Conservation (phyloP, 2,329 filamentous ascomycete species). For the Pestalotiopsis sp. region DNA sequence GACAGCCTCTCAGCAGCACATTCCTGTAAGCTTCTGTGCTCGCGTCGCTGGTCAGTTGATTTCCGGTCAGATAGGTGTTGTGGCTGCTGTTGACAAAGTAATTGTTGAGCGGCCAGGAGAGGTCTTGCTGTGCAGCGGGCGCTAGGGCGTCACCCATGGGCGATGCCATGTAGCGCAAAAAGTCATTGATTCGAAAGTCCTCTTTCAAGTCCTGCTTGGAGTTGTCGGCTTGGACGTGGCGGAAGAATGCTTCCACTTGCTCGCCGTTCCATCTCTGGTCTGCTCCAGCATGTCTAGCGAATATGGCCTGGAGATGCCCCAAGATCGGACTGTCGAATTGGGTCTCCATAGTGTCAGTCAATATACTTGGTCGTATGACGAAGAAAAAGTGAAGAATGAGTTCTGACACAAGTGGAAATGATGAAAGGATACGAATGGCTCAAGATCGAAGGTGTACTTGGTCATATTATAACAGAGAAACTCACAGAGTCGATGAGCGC, state of each 20-base stretch:
- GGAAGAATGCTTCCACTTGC: constrained; percentile 48
- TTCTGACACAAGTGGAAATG: no score
- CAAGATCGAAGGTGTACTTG: not conserved
- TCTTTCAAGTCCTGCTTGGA: constrained; percentile 19
- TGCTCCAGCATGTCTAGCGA: constrained; percentile 40
- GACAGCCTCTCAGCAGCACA: constrained; percentile 80
- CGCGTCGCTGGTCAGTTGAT: constrained; percentile 84
- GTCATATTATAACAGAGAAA: not conserved
- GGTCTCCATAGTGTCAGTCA: constrained; percentile 44
- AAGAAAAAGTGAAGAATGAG: constrained; percentile 20
- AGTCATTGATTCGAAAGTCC: constrained; percentile 48
- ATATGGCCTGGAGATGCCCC: constrained; percentile 46
- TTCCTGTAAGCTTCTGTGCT: constrained; percentile 87
- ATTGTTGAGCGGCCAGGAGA: constrained; percentile 80
- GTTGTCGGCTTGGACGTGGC: constrained; percentile 46
- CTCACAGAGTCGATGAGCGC: not conserved
- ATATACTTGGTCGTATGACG: constrained; percentile 42
- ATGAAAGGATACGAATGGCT: not conserved
- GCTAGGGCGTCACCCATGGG: constrained; percentile 44
- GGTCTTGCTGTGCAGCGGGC: constrained; percentile 46
- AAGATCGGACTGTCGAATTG: constrained; percentile 42
- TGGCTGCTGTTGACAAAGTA: constrained; percentile 96
- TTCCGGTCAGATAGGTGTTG: constrained; percentile 90
- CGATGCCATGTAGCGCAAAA: constrained; percentile 60
- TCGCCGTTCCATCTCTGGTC: constrained; percentile 46